These are phyloP conservation scores for Fonsecaea erecta DNA, from an alignment of 2,329 filamentous ascomycete genomes.

Conservation along the genomic window DNA sequence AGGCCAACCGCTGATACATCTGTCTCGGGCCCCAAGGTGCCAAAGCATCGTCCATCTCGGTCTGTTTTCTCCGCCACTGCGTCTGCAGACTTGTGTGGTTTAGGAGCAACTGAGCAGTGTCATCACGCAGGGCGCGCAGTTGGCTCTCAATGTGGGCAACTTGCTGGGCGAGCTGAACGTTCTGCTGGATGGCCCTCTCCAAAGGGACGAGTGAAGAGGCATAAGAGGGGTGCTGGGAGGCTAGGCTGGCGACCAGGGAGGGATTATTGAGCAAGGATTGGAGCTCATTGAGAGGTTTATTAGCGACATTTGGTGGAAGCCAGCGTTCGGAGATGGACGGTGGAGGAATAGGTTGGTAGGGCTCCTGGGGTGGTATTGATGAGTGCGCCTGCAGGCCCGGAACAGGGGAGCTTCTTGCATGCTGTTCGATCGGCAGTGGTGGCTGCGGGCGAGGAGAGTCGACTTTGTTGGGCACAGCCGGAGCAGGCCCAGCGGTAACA, in stretches of 20 bases:
- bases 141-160: conserved; percentile 52
- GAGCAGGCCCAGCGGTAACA: conserved; percentile 40
- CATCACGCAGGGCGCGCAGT: conserved; percentile 61
- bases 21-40: conserved; percentile 83
- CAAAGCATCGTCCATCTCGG: conserved; percentile 83
- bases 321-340: conserved; percentile 26
- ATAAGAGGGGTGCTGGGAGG: conserved; percentile 75
- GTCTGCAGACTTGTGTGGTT: conserved; percentile 84
- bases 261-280: conserved; percentile 77
- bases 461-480: conserved; percentile 45
- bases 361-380: conserved; percentile 17
- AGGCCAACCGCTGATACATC: conserved; percentile 79
- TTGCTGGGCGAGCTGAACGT: conserved; percentile 67
- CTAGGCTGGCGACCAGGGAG: conserved; percentile 72
- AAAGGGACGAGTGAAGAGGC: conserved; percentile 68
- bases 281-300: conserved; percentile 51
- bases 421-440: conserved; percentile 46
- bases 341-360: conserved; percentile 39
- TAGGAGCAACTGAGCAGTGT: conserved; percentile 79
- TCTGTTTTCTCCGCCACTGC: conserved; percentile 88
- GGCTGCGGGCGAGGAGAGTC: conserved; percentile 36
- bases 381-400: conserved; percentile 40
- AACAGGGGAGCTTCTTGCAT: conserved; percentile 32
- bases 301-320: conserved; percentile 30
- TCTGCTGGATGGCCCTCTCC: conserved; percentile 68